phyloP scores from a whole-genome alignment of 2,329 filamentous ascomycete species.

The Hymenoscyphus linearis region DNA sequence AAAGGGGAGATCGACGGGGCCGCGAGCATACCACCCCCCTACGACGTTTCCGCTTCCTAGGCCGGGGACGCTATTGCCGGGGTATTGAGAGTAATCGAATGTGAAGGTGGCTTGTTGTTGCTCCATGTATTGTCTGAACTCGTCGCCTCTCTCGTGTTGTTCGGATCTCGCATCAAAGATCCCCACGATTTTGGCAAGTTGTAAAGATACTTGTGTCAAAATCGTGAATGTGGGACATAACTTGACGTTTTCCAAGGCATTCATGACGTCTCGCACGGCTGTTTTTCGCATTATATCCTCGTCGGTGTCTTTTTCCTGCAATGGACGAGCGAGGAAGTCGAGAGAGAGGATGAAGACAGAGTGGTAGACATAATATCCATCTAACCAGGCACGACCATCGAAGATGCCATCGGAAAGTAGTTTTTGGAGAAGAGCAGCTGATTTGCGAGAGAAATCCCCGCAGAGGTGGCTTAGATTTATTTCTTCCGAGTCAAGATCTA shows the following conservation, averaged over 20 bases:
- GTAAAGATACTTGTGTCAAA: constrained; percentile 26
- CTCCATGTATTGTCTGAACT: constrained; percentile 21
- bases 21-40: constrained; percentile 26
- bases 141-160: constrained; percentile 14
- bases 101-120: constrained; percentile 20
- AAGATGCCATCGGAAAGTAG: constrained; percentile 23
- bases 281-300: constrained; percentile 26
- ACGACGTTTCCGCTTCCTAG: constrained; percentile 9
- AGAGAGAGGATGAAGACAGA: constrained; percentile 27
- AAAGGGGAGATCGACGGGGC: constrained; percentile 22
- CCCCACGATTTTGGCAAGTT: constrained; percentile 30
- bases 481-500: constrained; percentile 26
- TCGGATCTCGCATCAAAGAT: constrained; percentile 24
- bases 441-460: constrained; percentile 23
- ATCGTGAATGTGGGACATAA: constrained; percentile 28
- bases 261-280: constrained; percentile 26
- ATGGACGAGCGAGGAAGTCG: constrained; percentile 29
- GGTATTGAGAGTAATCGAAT: constrained; percentile 14
- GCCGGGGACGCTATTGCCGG: constrained; percentile 1
- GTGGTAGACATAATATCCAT: constrained; percentile 30
- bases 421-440: constrained; percentile 21
- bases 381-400: constrained; percentile 28
- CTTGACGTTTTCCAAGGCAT: constrained; percentile 22
- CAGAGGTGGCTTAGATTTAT: constrained; percentile 23
- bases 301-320: constrained; percentile 24